phyloP scores from a whole-genome alignment of 2,329 filamentous ascomycete species.

The Aspergillus pseudonomiae region DNA sequence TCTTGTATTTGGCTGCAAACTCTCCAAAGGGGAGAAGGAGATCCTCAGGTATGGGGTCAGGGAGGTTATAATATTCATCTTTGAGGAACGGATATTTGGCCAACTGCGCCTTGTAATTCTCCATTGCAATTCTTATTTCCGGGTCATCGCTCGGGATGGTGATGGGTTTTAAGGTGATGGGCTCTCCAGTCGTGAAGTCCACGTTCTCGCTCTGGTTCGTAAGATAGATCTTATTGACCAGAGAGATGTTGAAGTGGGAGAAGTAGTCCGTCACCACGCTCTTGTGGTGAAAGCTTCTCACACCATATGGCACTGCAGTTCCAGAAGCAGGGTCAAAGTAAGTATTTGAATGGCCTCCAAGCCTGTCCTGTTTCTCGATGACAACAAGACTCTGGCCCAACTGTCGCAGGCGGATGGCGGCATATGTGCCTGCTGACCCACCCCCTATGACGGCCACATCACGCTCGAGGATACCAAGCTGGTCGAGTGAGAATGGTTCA shows the following conservation, averaged over 20 bases:
- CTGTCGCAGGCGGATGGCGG: neutral
- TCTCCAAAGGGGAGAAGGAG: no score
- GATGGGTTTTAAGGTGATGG: neutral
- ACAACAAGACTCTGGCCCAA: constrained; percentile 5
- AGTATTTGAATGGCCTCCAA: constrained; percentile 10
- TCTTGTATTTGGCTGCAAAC: no score
- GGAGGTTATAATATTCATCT: no score
- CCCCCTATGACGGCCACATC: neutral
- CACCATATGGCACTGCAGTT: constrained; percentile 7
- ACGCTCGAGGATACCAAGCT: neutral
- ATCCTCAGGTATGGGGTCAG: no score
- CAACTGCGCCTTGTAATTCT: neutral
- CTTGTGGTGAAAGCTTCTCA: constrained; percentile 1
- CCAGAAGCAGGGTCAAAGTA: constrained; percentile 8
- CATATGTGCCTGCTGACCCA: neutral
- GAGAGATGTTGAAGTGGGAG: neutral
- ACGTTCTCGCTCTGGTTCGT: neutral
- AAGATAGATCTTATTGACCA: neutral
- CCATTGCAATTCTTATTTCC: neutral
- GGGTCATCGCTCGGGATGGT: neutral
- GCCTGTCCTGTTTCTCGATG: constrained; percentile 6
- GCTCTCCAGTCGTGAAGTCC: neutral
- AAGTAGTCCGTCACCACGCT: constrained; percentile 7
- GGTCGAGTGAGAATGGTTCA: neutral
- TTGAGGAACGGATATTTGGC: neutral